Base-by-base conservation (phyloP, 108 stramenopile species). In the Halocafeteria seosinensis region DNA sequence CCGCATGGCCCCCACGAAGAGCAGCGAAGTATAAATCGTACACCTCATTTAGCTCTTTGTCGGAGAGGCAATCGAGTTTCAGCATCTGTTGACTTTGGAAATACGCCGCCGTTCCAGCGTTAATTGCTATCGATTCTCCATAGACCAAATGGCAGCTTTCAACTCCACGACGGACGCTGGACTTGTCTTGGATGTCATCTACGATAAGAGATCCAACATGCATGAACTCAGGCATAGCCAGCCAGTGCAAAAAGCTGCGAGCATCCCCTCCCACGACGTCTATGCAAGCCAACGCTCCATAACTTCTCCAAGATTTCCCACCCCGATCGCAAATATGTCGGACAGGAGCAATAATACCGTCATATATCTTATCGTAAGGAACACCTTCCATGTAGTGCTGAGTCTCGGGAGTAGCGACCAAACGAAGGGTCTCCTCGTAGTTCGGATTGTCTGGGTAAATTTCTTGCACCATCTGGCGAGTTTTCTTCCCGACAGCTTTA, bases 201-300 rank as follows among this genome's bases (percentile, higher is more conserved):
- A 66, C 65, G 34, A 66, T 66, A 30, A 66, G 65, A 8, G 65
- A 66, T 26, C 65, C 65, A n/a, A 66, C 65, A 1, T 66, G 65
- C 28, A 66, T 25, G 35, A 66, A 66, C 64, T 66, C 65, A 9
- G 65, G 65, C 65, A 66, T 66, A 30, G 65, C 65, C 17, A 66
- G 28, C 65, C 65, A 66, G 58, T 66, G 38, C 0, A 61, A 55
- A 64, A 66, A 66, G 17, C 61, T 61, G 58, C 65, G 65, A 24
- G 65, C 57, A 36, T 66, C 65, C 58, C 65, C 65, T 21, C 65
- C 65, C 28, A 66, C 65, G 0, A 63, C 27, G 65, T 66, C 65
- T 13, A 66, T 61, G 55, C 65, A 66, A 0, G 65, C 65, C 65
- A 66, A 59, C 9, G 65, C 65, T 37, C 65, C 65, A 30, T 66